Evolutionary conservation across 768 basidiomycete species (phyloP), one percentile per base, ranked within the genome.

Genomic region (Mycena leptocephala): DNA sequence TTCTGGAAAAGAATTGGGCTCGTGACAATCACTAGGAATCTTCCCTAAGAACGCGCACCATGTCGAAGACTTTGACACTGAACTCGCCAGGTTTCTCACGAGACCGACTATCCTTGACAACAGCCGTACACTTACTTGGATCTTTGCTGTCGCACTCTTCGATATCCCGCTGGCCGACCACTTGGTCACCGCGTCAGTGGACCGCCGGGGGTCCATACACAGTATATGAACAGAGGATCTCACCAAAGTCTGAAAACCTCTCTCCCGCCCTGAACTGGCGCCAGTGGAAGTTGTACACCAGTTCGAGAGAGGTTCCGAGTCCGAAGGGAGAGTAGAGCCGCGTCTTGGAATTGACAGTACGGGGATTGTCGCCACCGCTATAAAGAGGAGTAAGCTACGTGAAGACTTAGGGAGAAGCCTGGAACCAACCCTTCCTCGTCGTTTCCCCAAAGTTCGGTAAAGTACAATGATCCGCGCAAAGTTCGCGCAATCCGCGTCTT

Each of bases 221-320:
- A 37, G 26, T 39, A 39, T 37, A 20, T 32, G 43, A 48, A 62
- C 59, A 62, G 43, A 30, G 30, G 63, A 65, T 65, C 63, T 65
- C 43, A 65, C 63, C 63, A 65, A 65, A 65, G 39, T 65, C 63
- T 48, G 63, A 76, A 55, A 65, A 76, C 24, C 61, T 35, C 64
- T 76, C 75, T 51, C 37, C 61, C 24, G 35, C 59, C 61, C 43
- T 37, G 20, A 62, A 64, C 62, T 53, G 48, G 61, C 75, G 75
- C 62, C 43, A 76, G 70, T 76, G 75, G 41, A 63, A 76, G 63
- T 76, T 58, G 70, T 76, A 76, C 61, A 76, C 75, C 26, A 76
- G 59, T 26, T 76, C 75, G 61, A 76, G 35, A 43, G 75, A 76
- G 51, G 75, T 62, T 48, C 75, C 69, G 61, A 76, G 68, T 35